Conservation (phyloP, 164 flowering plant genomes). For the Piper betle region DNA sequence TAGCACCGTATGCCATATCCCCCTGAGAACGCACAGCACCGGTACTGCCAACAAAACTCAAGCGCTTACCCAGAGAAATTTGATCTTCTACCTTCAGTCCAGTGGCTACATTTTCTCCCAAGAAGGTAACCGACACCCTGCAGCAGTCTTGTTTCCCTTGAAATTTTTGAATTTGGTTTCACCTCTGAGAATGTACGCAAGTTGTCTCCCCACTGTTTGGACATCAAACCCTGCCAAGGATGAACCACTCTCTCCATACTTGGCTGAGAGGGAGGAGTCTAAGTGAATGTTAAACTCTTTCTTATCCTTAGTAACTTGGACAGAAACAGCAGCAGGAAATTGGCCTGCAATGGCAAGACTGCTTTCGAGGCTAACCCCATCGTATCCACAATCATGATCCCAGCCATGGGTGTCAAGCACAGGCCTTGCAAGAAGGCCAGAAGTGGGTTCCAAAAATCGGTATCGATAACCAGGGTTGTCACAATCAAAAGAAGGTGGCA, state of each 20-base stretch:
- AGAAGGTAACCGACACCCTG: conserved; percentile 60
- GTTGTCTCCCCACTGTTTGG: conserved; percentile 74
- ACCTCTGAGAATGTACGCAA: conserved; percentile 70
- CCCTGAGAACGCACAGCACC: conserved; percentile 71
- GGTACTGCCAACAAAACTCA: conserved; percentile 58
- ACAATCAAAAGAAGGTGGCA: conserved; percentile 81
- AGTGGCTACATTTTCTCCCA: conserved; percentile 76
- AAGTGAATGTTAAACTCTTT: conserved; percentile 83
- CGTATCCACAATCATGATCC: conserved; percentile 97
- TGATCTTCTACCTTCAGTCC: conserved; percentile 84
- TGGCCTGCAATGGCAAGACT: conserved; percentile 42
- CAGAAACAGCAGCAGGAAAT: conserved; percentile 51
- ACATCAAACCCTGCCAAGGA: conserved; percentile 81
- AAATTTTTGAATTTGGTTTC: conserved; percentile 69
- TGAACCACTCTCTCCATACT: conserved; percentile 69
- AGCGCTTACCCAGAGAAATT: conserved; percentile 53
- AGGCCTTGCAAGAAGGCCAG: conserved; percentile 81
- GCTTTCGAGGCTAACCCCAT: conserved; percentile 80
- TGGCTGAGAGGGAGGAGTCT: conserved; percentile 73
- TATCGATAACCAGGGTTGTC: conserved; percentile 78
- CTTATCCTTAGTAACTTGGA: conserved; percentile 86
- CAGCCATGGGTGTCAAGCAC: conserved; percentile 87
- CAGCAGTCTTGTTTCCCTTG: conserved; percentile 69
- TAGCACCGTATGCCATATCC: conserved; percentile 81
- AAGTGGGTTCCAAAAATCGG: conserved; percentile 79